phyloP scores from a whole-genome alignment of 495 filamentous ascomycete genomes.

The Aeminium ludgeri region DNA sequence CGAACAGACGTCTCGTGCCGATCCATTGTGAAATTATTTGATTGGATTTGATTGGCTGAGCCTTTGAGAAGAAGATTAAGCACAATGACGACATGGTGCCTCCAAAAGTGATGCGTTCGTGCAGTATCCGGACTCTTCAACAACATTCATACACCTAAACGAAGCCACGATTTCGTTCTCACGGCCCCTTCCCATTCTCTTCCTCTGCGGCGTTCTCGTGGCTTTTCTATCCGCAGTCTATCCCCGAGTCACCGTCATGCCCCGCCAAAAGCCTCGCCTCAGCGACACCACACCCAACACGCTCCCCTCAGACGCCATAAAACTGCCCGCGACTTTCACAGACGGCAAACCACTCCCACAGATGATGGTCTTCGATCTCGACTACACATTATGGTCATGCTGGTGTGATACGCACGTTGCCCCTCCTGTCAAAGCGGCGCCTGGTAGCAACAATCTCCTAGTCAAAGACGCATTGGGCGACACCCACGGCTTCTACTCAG shows the following conservation, averaged over 20 bases:
- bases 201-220: not conserved
- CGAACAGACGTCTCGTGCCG: too few species aligned
- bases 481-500: conserved; percentile 62
- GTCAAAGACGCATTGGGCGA: conserved; percentile 46
- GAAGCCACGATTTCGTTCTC: not conserved
- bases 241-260: not conserved
- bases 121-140: not conserved
- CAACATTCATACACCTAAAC: not conserved
- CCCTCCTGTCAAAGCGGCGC: conserved; percentile 48
- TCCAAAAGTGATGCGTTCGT: too few species aligned
- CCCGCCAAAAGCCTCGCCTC: not conserved
- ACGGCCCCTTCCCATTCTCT: not conserved
- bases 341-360: conserved; percentile 72
- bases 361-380: conserved; percentile 80
- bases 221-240: not conserved
- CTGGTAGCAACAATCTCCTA: conserved; percentile 16
- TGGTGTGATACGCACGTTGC: conserved; percentile 90
- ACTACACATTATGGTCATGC: conserved; percentile 96
- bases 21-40: too few species aligned
- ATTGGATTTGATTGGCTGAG: too few species aligned
- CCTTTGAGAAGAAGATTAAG: too few species aligned
- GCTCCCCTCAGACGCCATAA: conserved; percentile 7
- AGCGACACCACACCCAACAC: conserved; percentile 11
- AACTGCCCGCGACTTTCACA: conserved; percentile 38
- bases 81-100: too few species aligned